Conservation (phyloP, 2,329 filamentous ascomycete species). For the Fusarium nodosum region DNA sequence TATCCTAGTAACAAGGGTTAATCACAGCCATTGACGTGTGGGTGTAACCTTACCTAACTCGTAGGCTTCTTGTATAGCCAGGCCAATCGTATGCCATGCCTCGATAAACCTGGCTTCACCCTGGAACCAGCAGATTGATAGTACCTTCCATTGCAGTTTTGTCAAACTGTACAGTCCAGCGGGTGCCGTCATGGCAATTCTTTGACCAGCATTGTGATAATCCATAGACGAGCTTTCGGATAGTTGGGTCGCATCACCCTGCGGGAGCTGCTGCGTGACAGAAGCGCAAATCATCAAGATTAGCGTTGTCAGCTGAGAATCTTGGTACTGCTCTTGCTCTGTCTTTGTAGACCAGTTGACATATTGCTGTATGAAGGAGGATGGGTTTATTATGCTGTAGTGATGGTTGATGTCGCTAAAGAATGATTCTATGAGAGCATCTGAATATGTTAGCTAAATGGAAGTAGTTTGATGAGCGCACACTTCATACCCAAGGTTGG, state of each 20-base stretch:
- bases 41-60: not conserved
- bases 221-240: not conserved
- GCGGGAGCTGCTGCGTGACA: constrained; percentile 10
- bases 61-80: constrained; percentile 24
- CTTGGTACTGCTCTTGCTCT: not conserved
- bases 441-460: not conserved
- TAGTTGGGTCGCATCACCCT: not conserved
- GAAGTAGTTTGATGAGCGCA: not conserved
- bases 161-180: constrained; percentile 2
- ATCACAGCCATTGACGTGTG: fast-evolving
- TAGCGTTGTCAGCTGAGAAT: constrained; percentile 18
- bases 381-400: constrained; percentile 20
- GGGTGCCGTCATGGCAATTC: not conserved
- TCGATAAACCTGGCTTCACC: constrained; percentile 20
- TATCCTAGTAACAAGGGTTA: not conserved
- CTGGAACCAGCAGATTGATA: constrained; percentile 25
- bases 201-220: constrained; percentile 5
- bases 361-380: constrained; percentile 18
- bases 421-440: constrained; percentile 22
- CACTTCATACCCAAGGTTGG: not conserved
- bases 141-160: constrained; percentile 20
- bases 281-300: constrained; percentile 31
- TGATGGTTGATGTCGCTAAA: constrained; percentile 31
- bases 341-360: constrained; percentile 3
- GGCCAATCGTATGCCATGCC: constrained; percentile 16